These are phyloP conservation scores for Ceratocystis cacaofunesta DNA, from an alignment of 2,329 filamentous ascomycete genomes.

Conservation along the genomic window DNA sequence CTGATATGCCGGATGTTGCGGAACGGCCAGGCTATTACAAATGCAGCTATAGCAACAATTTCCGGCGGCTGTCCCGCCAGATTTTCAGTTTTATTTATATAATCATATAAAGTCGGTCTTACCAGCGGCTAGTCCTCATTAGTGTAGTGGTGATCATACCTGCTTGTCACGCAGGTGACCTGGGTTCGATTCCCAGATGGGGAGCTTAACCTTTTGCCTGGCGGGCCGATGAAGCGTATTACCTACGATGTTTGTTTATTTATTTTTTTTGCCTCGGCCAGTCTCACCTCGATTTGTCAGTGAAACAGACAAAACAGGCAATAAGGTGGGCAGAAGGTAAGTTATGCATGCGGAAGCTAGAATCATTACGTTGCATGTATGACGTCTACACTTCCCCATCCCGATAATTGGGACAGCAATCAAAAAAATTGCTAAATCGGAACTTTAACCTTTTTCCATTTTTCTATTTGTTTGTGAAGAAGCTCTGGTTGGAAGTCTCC, in stretches of 20 bases:
- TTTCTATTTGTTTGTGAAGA: not conserved
- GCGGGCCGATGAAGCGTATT: too few species aligned
- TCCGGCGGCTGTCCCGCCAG: too few species aligned
- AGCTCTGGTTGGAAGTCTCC: not conserved
- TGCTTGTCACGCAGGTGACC: conserved; percentile 16
- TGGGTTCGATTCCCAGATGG: conserved; percentile 17
- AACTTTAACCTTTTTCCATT: not conserved
- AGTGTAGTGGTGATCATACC: conserved; percentile 17
- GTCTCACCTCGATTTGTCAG: not conserved
- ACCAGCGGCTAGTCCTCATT: conserved; percentile 6
- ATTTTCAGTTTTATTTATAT: not conserved
- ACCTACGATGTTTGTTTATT: not conserved
- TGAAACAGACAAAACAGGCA: not conserved
- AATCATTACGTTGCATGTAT: not conserved
- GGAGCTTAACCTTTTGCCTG: conserved; percentile 8
- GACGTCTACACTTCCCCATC: not conserved
- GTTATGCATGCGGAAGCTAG: not conserved
- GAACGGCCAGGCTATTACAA: not conserved
- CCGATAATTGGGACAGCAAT: not conserved
- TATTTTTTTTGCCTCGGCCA: not conserved
- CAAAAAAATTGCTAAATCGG: not conserved
- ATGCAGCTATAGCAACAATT: not conserved
- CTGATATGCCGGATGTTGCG: too few species aligned
- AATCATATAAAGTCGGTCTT: not conserved
- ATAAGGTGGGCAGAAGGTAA: not conserved